phyloP scores from a whole-genome alignment of 768 basidiomycete species.

The Pulveroboletus sp. region DNA sequence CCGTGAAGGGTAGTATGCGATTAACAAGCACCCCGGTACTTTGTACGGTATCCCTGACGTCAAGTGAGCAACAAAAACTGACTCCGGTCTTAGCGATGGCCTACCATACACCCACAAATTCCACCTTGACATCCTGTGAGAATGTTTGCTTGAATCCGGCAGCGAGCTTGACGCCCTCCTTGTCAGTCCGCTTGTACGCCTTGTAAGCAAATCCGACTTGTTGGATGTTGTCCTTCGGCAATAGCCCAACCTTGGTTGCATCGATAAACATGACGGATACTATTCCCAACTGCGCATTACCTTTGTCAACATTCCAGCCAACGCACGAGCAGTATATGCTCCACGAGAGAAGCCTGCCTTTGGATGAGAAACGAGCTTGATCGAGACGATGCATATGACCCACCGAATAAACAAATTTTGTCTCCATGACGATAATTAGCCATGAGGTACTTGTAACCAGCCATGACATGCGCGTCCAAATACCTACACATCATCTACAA shows the following conservation, averaged over 20 bases:
- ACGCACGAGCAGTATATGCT: constrained; percentile 63
- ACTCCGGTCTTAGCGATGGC: constrained; percentile 9
- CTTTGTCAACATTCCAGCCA: constrained; percentile 75
- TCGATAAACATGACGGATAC: neutral
- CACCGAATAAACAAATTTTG: constrained; percentile 72
- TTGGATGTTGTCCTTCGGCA: constrained; percentile 63
- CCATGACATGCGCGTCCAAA: constrained; percentile 67
- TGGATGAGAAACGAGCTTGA: constrained; percentile 11
- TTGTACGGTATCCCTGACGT: constrained; percentile 70
- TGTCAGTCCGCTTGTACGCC: constrained; percentile 57
- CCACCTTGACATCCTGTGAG: constrained; percentile 62
- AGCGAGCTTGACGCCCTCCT: constrained; percentile 43
- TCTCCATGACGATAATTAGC: constrained; percentile 72
- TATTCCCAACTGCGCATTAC: constrained; percentile 28
- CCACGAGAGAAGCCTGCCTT: constrained; percentile 71
- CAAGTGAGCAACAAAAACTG: constrained; percentile 1
- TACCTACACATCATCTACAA: constrained; percentile 44
- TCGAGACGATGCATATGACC: constrained; percentile 3
- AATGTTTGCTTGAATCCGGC: constrained; percentile 74
- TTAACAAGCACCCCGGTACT: constrained; percentile 68
- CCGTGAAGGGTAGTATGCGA: constrained; percentile 64
- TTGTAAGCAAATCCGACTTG: constrained; percentile 76
- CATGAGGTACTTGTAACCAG: constrained; percentile 79
- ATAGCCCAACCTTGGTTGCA: constrained; percentile 57
- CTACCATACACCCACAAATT: constrained; percentile 80